Evolutionary conservation across 2,329 filamentous ascomycete species (phyloP).

Genomic region (Fusarium guadeloupense): DNA sequence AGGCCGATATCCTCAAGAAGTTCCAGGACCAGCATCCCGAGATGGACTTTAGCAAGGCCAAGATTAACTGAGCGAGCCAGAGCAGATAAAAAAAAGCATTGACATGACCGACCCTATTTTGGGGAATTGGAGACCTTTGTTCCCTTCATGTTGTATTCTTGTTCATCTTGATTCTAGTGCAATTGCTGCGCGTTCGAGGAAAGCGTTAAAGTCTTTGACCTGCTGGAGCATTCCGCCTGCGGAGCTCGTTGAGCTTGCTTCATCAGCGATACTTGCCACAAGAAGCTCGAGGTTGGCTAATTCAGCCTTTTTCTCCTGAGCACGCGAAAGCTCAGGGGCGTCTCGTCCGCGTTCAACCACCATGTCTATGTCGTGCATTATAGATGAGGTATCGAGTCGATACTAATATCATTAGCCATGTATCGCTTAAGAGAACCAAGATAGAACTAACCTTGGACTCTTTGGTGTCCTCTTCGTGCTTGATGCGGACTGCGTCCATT

Average conservation of each 20-base stretch:
- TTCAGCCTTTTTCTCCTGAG: slow-evolving; percentile 60
- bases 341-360: slow-evolving; percentile 62
- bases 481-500: slow-evolving; percentile 70
- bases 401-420: slow-evolving; percentile 43
- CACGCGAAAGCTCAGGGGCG: slow-evolving; percentile 56
- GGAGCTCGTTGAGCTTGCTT: slow-evolving; percentile 60
- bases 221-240: slow-evolving; percentile 64
- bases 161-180: slow-evolving; percentile 60
- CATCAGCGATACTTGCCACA: slow-evolving; percentile 63
- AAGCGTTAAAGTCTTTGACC: slow-evolving; percentile 69
- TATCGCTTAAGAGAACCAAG: no score
- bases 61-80: slow-evolving; percentile 61
- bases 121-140: slow-evolving; percentile 10
- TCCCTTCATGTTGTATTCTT: slow-evolving; percentile 2
- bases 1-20: slow-evolving; percentile 89
- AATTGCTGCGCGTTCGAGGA: slow-evolving; percentile 68
- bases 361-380: slow-evolving; percentile 70
- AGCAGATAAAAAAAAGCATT: slow-evolving; percentile 17
- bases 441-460: slow-evolving; percentile 58
- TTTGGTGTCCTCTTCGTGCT: slow-evolving; percentile 65
- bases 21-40: slow-evolving; percentile 84
- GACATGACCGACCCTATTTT: neutral
- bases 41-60: slow-evolving; percentile 77
- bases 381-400: slow-evolving; percentile 63
- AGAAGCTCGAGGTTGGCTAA: slow-evolving; percentile 66